phyloP scores from a whole-genome alignment of 768 basidiomycete genomes.

The Suillus spraguei region DNA sequence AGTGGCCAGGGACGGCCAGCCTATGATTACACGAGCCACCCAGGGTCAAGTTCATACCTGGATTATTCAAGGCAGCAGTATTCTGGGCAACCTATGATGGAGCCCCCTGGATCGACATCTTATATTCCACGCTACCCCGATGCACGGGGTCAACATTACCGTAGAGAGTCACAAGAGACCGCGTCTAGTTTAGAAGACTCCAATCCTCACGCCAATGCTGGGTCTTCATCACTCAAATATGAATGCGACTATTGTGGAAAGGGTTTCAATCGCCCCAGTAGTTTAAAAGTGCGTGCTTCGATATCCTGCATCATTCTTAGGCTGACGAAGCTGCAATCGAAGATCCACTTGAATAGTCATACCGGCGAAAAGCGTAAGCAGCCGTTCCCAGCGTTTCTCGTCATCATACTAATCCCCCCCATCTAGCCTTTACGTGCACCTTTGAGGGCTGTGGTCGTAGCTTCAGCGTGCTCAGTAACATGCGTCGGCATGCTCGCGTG shows the following conservation, averaged over 20 bases:
- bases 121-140: slow-evolving; percentile 23
- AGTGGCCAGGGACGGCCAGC: slow-evolving; percentile 27
- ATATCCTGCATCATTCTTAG: slow-evolving; percentile 7
- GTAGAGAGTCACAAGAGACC: slow-evolving; percentile 20
- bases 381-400: slow-evolving; percentile 12
- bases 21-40: slow-evolving; percentile 28
- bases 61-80: slow-evolving; percentile 11
- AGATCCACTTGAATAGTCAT: slow-evolving; percentile 87
- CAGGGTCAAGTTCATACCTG: slow-evolving; percentile 3
- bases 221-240: slow-evolving; percentile 54
- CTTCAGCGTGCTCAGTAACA: slow-evolving; percentile 88
- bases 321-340: slow-evolving; percentile 17
- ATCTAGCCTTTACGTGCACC: slow-evolving; percentile 72
- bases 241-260: slow-evolving; percentile 81
- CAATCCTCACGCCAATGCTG: slow-evolving; percentile 19
- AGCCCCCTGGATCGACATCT: slow-evolving; percentile 20
- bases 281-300: slow-evolving; percentile 61
- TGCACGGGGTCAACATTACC: slow-evolving; percentile 17
- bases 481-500: slow-evolving; percentile 82
- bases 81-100: slow-evolving; percentile 17
- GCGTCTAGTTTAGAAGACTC: slow-evolving; percentile 15
- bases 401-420: slow-evolving; percentile 11
- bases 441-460: slow-evolving; percentile 75
- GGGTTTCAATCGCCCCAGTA: slow-evolving; percentile 81
- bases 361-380: slow-evolving; percentile 83